phyloP scores from a whole-genome alignment of 371 early-diverging fungal genomes.

The Syncephalastrum monosporum region DNA sequence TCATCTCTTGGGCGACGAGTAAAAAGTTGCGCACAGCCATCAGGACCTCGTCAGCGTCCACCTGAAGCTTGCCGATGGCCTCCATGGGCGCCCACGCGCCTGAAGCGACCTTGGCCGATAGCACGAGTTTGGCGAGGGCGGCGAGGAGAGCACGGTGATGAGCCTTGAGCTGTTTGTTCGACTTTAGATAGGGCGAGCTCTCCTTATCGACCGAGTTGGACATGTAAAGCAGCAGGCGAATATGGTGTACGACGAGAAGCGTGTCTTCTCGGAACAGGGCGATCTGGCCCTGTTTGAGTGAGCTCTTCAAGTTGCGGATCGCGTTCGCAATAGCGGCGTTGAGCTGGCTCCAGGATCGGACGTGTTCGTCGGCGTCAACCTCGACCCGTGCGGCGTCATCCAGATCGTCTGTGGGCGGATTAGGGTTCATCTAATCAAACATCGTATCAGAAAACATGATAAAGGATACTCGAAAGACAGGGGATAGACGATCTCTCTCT shows the following conservation, averaged over 20 bases:
- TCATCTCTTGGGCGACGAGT: constrained; percentile 69
- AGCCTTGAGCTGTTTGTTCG: constrained; percentile 64
- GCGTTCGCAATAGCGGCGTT: constrained; percentile 61
- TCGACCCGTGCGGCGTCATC: no score
- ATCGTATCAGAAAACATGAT: no score
- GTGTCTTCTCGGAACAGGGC: constrained; percentile 23
- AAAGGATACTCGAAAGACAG: no score
- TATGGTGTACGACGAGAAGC: constrained; percentile 66
- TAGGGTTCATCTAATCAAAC: no score
- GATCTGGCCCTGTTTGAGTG: constrained; percentile 54
- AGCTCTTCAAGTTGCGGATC: constrained; percentile 63
- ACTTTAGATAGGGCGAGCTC: constrained; percentile 56
- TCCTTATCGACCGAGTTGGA: constrained; percentile 76
- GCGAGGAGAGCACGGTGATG: constrained; percentile 80
- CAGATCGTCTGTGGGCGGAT: no score
- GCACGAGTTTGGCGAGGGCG: constrained; percentile 75
- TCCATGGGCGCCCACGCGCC: constrained; percentile 60
- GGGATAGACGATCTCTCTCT: no score
- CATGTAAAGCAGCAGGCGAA: constrained; percentile 79
- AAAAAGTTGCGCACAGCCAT: constrained; percentile 77
- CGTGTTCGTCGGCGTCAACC: constrained; percentile 7
- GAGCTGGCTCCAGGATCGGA: constrained; percentile 60
- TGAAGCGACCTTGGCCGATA: constrained; percentile 83
- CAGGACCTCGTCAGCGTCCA: constrained; percentile 62
- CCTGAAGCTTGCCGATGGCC: constrained; percentile 26